Conservation (phyloP, 768 basidiomycete genomes). For the Termitomyces sp. region DNA sequence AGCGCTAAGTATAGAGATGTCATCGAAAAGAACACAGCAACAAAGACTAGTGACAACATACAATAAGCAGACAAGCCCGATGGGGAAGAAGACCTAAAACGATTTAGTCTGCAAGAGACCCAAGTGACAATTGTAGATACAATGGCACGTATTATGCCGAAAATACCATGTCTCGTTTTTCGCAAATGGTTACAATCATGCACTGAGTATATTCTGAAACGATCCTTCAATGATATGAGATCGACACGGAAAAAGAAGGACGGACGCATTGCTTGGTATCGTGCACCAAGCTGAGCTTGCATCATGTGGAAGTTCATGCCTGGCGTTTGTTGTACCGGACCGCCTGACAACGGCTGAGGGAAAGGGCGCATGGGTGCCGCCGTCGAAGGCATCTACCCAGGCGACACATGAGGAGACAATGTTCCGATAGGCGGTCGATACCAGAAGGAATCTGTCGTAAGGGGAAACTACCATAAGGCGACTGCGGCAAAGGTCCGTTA, state of each 20-base stretch:
- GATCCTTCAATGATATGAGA: neutral
- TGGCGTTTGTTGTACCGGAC: neutral
- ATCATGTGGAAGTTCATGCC: neutral
- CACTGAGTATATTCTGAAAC: conserved; percentile 16
- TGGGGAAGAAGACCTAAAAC: conserved; percentile 17
- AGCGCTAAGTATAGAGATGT: neutral
- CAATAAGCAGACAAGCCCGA: conserved; percentile 19
- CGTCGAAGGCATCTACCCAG: neutral
- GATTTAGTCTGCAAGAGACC: neutral
- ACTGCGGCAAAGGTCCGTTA: neutral
- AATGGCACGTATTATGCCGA: conserved; percentile 20
- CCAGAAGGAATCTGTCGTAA: neutral
- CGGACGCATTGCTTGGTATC: conserved; percentile 11
- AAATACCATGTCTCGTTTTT: conserved; percentile 16
- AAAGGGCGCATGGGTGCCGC: neutral
- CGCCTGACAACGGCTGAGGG: neutral
- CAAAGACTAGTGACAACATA: conserved; percentile 1
- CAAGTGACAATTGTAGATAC: conserved; percentile 3
- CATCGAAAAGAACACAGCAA: neutral
- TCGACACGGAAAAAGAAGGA: neutral
- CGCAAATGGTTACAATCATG: conserved; percentile 16
- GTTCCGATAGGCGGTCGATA: neutral
- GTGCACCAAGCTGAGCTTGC: conserved; percentile 8
- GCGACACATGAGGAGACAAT: neutral
- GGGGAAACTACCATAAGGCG: neutral